These are phyloP conservation scores for Thecaphora frezii DNA, from an alignment of 1,284 basidiomycete genomes.

Conservation along the genomic window DNA sequence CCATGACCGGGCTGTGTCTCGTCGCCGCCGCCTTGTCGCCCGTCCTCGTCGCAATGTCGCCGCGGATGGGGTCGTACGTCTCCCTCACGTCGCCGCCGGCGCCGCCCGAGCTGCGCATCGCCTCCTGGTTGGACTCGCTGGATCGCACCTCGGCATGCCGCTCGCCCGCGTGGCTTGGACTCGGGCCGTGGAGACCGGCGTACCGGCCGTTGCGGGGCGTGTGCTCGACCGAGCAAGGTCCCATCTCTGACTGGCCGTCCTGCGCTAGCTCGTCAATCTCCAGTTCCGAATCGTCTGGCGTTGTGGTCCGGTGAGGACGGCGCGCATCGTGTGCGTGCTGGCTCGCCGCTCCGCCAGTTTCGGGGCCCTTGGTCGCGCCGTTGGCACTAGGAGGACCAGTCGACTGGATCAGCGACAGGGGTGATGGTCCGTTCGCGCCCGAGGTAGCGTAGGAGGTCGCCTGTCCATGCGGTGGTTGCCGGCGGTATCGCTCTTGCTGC, in stretches of 20 bases:
- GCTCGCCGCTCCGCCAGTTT: too few species aligned
- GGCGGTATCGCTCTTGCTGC: too few species aligned
- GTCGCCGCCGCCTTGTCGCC: not conserved
- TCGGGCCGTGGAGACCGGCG: too few species aligned
- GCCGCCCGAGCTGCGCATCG: too few species aligned
- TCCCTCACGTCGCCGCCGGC: not conserved
- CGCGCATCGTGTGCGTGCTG: constrained; percentile 10
- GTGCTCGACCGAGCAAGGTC: not conserved
- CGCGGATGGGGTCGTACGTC: not conserved
- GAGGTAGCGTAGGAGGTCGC: too few species aligned
- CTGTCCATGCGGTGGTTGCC: too few species aligned
- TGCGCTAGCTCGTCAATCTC: constrained; percentile 32
- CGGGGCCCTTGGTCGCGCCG: too few species aligned
- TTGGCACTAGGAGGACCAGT: too few species aligned
- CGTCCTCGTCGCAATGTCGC: too few species aligned
- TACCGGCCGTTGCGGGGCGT: not conserved
- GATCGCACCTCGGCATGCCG: not conserved
- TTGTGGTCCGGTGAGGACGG: constrained; percentile 1
- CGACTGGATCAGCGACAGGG: too few species aligned
- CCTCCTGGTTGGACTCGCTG: not conserved
- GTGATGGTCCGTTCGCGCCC: too few species aligned
- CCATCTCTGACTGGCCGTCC: constrained; percentile 19
- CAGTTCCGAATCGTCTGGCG: constrained; percentile 22
- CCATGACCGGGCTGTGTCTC: not conserved
- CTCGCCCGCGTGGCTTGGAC: not conserved